Conservation (phyloP, 139 green algal genomes). For the Picochlorum costavermella region DNA sequence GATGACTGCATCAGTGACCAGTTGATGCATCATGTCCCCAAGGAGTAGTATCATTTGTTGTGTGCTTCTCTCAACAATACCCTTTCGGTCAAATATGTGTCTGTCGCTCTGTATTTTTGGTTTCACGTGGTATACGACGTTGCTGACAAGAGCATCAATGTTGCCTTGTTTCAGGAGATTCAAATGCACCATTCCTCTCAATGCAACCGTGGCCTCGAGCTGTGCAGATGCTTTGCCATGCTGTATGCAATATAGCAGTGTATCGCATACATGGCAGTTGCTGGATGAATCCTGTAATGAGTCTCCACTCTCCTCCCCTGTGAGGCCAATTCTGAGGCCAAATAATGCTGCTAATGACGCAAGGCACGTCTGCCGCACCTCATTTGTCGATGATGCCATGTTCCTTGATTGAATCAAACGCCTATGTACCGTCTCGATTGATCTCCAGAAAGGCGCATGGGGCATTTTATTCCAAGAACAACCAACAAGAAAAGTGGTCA, state of each 20-base stretch:
- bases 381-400: no score
- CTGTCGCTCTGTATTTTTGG: no score
- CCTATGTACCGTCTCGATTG: not conserved
- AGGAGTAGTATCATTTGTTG: constrained; percentile 1
- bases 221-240: no score
- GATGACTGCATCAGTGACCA: not conserved
- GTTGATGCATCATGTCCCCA: not conserved
- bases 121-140: no score
- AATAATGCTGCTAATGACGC: not conserved
- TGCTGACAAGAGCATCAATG: no score
- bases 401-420: no score
- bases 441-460: not conserved
- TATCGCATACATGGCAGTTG: no score
- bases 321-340: not conserved
- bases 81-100: not conserved
- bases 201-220: no score
- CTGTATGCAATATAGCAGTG: no score
- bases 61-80: not conserved
- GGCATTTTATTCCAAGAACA: not conserved
- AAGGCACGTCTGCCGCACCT: not conserved
- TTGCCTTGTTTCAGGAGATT: no score
- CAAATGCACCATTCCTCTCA: no score
- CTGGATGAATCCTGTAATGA: not conserved
- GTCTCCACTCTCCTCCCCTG: not conserved
- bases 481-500: constrained; percentile 13